phyloP scores from a whole-genome alignment of 2,329 filamentous ascomycete genomes.

The Aspergillus latus region DNA sequence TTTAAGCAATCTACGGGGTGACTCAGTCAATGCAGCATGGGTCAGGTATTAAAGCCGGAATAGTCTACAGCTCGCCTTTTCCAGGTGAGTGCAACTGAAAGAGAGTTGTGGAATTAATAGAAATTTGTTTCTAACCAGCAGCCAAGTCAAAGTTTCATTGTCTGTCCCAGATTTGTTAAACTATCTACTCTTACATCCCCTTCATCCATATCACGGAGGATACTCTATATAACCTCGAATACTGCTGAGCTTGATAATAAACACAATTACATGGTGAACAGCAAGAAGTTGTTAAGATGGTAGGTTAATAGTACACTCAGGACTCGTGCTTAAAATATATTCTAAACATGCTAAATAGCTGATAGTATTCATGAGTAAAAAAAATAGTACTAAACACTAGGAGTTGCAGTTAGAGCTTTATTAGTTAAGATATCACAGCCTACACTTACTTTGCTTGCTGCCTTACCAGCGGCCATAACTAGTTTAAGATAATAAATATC shows the following conservation, averaged over 20 bases:
- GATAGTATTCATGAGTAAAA: constrained; percentile 19
- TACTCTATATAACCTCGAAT: constrained; percentile 25
- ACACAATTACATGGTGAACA: constrained; percentile 29
- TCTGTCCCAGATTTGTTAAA: constrained; percentile 14
- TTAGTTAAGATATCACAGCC: too few relatives aligned
- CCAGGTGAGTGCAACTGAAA: too few relatives aligned
- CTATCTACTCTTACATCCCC: constrained; percentile 13
- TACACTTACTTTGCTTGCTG: too few relatives aligned
- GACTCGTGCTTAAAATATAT: constrained; percentile 25
- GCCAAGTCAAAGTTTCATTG: neutral
- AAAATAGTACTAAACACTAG: constrained; percentile 23
- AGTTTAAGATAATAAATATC: constrained; percentile 22
- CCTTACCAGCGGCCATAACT: too few relatives aligned
- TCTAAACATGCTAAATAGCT: constrained; percentile 21
- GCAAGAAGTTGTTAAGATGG: constrained; percentile 28
- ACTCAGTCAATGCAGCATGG: too few relatives aligned
- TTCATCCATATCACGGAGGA: constrained; percentile 28
- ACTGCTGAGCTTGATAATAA: constrained; percentile 27
- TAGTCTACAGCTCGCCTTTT: too few relatives aligned
- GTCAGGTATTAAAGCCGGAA: too few relatives aligned
- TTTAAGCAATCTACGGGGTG: too few relatives aligned
- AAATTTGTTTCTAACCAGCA: neutral
- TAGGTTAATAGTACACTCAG: constrained; percentile 34
- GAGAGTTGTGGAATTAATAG: neutral
- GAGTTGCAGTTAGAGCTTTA: constrained; percentile 10